These are phyloP conservation scores for Pleurotus salmoneostramineus DNA, from an alignment of 768 basidiomycete species.

Conservation along the genomic window DNA sequence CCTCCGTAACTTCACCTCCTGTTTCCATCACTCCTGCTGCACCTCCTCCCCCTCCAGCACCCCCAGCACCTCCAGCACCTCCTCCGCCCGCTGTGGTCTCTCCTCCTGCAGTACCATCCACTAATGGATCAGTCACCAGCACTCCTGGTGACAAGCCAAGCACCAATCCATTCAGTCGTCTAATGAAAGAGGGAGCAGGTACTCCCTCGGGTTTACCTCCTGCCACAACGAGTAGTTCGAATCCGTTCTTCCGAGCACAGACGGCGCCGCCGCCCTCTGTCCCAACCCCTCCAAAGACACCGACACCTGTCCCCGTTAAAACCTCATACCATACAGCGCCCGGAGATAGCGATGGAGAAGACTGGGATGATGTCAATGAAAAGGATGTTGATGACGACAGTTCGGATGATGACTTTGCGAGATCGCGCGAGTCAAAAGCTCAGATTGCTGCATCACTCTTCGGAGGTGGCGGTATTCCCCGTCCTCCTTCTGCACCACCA, in stretches of 20 bases:
- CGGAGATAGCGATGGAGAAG: conserved; percentile 52
- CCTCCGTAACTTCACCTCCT: conserved; percentile 27
- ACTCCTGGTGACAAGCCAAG: conserved; percentile 43
- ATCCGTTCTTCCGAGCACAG: conserved; percentile 59
- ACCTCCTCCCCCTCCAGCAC: conserved; percentile 25
- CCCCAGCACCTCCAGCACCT: conserved; percentile 27
- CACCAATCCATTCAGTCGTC: conserved; percentile 79
- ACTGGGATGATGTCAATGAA: conserved; percentile 85
- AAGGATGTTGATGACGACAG: conserved; percentile 63
- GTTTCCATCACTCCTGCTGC: conserved; percentile 14
- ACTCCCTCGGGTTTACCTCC: conserved; percentile 26
- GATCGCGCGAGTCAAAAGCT: conserved; percentile 56
- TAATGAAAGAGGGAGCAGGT: conserved; percentile 47
- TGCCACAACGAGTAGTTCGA: conserved; percentile 43
- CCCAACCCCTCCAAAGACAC: conserved; percentile 43
- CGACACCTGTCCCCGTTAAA: conserved; percentile 50
- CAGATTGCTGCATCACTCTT: conserved; percentile 81
- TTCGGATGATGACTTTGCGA: conserved; percentile 77
- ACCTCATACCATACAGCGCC: conserved; percentile 62
- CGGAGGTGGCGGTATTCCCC: conserved; percentile 32
- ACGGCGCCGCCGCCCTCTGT: conserved; percentile 26
- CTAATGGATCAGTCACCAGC: not conserved
- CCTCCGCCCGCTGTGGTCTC: conserved; percentile 22
- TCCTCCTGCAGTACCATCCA: conserved; percentile 18
- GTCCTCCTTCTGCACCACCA: conserved; percentile 32